A percentile compares a stretch with the other conserved stretches of the same genome.
Conservation (phyloP, 2,329 filamentous ascomycete genomes). For the Neonectria punicea region DNA sequence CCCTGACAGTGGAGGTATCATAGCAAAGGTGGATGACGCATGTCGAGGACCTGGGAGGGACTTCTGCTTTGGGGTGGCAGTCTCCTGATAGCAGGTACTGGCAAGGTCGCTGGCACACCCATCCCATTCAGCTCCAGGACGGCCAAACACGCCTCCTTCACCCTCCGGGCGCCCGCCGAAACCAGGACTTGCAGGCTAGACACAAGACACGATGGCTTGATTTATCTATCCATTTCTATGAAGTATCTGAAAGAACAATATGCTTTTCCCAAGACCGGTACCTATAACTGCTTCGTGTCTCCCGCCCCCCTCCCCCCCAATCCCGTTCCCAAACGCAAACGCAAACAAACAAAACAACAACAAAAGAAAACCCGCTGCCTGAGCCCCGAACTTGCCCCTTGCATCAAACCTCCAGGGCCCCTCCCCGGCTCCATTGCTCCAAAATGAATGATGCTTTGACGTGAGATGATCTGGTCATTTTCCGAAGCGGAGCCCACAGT, state of each 20-base stretch:
- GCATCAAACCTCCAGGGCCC: slow-evolving; percentile 1
- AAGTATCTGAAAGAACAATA: not conserved
- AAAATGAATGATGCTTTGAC: slow-evolving; percentile 41
- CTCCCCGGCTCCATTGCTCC: slow-evolving; percentile 1
- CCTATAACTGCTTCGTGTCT: not conserved
- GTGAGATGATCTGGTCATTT: slow-evolving; percentile 44
- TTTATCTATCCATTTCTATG: not conserved
- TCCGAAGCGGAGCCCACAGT: slow-evolving; percentile 29
- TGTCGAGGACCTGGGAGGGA: not conserved
- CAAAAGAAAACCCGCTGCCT: not conserved
- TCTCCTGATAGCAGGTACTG: slow-evolving; percentile 3
- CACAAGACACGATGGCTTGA: not conserved
- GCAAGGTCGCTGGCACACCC: not conserved
- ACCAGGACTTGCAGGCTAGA: slow-evolving; percentile 11
- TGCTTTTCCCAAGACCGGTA: not conserved
- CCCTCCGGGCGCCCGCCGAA: slow-evolving; percentile 22
- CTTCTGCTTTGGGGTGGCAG: not conserved
- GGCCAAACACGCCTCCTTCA: slow-evolving; percentile 1
- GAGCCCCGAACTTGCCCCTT: not conserved
- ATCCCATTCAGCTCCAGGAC: not conserved
- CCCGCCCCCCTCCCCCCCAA: not conserved
- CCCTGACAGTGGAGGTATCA: slow-evolving; percentile 24
- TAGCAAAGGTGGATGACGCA: slow-evolving; percentile 19
- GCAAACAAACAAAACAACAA: not conserved
- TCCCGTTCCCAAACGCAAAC: not conserved